Percentiles rank a stretch among this genome's conserved stretches.
phyloP scores from a whole-genome alignment of 768 basidiomycete genomes.

The Hygrophorus pudorinus region DNA sequence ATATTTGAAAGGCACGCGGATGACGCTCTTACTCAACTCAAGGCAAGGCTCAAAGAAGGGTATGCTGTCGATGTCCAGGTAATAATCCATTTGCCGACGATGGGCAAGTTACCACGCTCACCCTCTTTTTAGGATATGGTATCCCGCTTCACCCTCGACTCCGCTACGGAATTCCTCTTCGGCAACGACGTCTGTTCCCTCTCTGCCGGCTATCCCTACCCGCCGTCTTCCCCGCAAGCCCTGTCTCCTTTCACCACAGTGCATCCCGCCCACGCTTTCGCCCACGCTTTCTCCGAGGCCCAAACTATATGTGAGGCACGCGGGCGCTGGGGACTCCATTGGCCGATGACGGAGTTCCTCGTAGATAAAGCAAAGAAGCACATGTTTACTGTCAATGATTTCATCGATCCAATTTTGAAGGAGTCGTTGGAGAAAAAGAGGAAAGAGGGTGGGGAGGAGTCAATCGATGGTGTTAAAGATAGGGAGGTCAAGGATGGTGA shows the following conservation, averaged over 20 bases:
- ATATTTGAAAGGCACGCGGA: conserved; percentile 48
- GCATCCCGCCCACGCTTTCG: conserved; percentile 35
- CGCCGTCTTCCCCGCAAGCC: conserved; percentile 23
- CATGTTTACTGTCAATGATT: conserved; percentile 34
- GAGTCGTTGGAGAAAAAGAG: conserved; percentile 34
- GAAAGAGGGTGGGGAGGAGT: conserved; percentile 8
- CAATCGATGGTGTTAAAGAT: conserved; percentile 14
- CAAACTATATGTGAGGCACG: conserved; percentile 30
- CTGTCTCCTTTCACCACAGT: conserved; percentile 13
- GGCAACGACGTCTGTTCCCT: conserved; percentile 41
- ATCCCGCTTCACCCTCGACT: conserved; percentile 50
- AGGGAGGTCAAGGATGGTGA: conserved; percentile 25
- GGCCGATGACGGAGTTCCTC: conserved; percentile 47
- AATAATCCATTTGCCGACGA: neutral
- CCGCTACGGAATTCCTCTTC: conserved; percentile 56
- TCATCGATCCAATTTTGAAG: conserved; percentile 40
- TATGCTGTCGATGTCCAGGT: conserved; percentile 55
- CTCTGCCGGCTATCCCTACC: conserved; percentile 40
- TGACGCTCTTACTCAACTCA: conserved; percentile 34
- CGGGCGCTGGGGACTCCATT: conserved; percentile 25
- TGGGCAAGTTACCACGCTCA: neutral
- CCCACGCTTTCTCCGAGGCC: conserved; percentile 36
- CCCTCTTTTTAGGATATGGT: conserved; percentile 27
- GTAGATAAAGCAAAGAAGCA: conserved; percentile 31
- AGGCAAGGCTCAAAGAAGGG: conserved; percentile 32